Conservation (phyloP, 768 basidiomycete species). For the Leccinellum rugosiceps region DNA sequence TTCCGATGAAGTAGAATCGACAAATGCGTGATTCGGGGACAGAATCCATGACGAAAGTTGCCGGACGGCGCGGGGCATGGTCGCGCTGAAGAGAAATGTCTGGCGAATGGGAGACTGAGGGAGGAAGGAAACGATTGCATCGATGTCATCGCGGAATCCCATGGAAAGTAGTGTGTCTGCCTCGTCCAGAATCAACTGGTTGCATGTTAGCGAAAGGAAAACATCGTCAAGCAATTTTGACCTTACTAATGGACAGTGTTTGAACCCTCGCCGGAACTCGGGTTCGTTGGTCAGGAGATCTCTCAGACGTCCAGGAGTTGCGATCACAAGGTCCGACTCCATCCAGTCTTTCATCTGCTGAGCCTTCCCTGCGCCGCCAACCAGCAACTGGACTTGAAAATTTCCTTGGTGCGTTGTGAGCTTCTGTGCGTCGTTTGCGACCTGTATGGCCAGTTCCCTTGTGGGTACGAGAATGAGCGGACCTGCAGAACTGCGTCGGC, state of each 20-base stretch:
- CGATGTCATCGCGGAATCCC: conserved; percentile 88
- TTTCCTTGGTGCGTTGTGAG: conserved; percentile 58
- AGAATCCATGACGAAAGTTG: conserved; percentile 65
- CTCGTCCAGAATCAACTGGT: conserved; percentile 85
- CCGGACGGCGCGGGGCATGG: conserved; percentile 68
- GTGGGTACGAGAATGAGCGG: conserved; percentile 86
- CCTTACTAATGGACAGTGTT: conserved; percentile 57
- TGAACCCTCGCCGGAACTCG: conserved; percentile 50
- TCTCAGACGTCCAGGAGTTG: conserved; percentile 83
- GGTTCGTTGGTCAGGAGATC: conserved; percentile 66
- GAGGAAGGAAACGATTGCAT: conserved; percentile 63
- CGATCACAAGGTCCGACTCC: conserved; percentile 76
- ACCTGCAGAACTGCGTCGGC: conserved; percentile 53
- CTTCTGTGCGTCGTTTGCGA: conserved; percentile 76
- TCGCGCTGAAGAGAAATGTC: conserved; percentile 90
- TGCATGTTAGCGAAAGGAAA: conserved; percentile 6
- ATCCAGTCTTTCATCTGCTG: conserved; percentile 68
- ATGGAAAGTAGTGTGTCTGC: conserved; percentile 89
- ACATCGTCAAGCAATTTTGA: neutral
- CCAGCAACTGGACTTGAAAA: conserved; percentile 69
- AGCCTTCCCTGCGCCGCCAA: conserved; percentile 70
- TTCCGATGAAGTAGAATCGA: conserved; percentile 67
- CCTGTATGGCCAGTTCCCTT: conserved; percentile 86
- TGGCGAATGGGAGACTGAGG: conserved; percentile 67
- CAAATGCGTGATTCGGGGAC: conserved; percentile 58